A percentile compares a stretch with the other conserved stretches of the same genome.
Conservation (phyloP, 1,284 basidiomycete genomes). For the Heliocybe sulcata region DNA sequence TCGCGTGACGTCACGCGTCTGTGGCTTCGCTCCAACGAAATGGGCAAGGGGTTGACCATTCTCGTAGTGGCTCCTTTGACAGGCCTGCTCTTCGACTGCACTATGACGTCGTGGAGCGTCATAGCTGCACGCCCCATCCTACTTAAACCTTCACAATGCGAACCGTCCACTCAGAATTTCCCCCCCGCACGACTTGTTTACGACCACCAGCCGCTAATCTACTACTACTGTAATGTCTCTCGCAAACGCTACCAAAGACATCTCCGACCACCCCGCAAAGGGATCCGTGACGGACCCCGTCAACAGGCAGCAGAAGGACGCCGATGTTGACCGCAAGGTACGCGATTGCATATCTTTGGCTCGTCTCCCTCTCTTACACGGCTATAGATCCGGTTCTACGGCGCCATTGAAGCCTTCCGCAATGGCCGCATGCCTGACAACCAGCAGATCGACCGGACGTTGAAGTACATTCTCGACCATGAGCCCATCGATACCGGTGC, state of each 20-base stretch:
- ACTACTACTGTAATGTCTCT: slow-evolving; percentile 43
- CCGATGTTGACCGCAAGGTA: slow-evolving; percentile 61
- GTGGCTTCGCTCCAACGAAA: too few species aligned
- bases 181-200: neutral
- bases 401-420: slow-evolving; percentile 73
- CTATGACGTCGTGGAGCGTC: too few species aligned
- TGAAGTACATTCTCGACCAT: slow-evolving; percentile 61
- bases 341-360: slow-evolving; percentile 1
- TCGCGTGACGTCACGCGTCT: too few species aligned
- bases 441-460: slow-evolving; percentile 67
- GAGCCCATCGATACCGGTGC: slow-evolving; percentile 60
- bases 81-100: too few species aligned
- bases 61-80: too few species aligned
- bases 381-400: slow-evolving; percentile 59
- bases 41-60: too few species aligned
- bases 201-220: neutral
- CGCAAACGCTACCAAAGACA: slow-evolving; percentile 50
- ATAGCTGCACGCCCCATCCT: too few species aligned
- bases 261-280: slow-evolving; percentile 45
- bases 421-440: slow-evolving; percentile 78
- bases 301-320: slow-evolving; percentile 43
- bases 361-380: neutral
- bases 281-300: slow-evolving; percentile 53
- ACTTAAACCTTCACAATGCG: too few species aligned
- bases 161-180: too few species aligned